These are phyloP conservation scores for Roridomyces roridus DNA, from an alignment of 768 basidiomycete species.

Conservation along the genomic window DNA sequence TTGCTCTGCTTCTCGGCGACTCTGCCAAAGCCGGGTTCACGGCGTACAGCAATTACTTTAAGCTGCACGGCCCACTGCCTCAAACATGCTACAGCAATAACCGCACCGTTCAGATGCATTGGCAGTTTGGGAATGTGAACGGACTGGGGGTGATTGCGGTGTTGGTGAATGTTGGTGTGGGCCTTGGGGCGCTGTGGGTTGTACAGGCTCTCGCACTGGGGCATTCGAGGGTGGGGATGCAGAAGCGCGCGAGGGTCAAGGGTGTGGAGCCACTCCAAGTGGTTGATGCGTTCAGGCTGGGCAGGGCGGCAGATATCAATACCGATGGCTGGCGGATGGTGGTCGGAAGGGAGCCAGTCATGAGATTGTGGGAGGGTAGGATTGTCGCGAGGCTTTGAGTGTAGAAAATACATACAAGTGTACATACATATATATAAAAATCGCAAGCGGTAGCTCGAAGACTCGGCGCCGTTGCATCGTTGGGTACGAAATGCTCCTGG, in stretches of 20 bases:
- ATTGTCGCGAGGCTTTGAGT: no score
- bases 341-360: no score
- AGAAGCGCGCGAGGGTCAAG: not conserved
- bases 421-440: no score
- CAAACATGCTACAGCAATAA: not conserved
- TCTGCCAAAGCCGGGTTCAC: not conserved
- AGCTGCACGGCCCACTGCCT: not conserved
- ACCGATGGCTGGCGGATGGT: no score
- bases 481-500: no score
- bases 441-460: no score
- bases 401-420: no score
- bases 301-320: no score
- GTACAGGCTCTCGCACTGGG: not conserved
- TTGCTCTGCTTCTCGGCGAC: not conserved
- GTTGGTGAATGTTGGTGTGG: not conserved
- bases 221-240: not conserved
- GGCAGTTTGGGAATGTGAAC: slow-evolving; percentile 8
- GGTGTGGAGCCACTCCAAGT: slow-evolving; percentile 7
- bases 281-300: slow-evolving; percentile 7
- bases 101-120: not conserved
- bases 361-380: no score
- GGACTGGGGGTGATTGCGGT: slow-evolving; percentile 3
- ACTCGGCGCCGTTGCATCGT: no score
- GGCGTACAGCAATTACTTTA: not conserved
- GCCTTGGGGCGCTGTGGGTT: not conserved